These are phyloP conservation scores for Podaxis carcinomalis DNA, from an alignment of 768 basidiomycete genomes.

Conservation along the genomic window DNA sequence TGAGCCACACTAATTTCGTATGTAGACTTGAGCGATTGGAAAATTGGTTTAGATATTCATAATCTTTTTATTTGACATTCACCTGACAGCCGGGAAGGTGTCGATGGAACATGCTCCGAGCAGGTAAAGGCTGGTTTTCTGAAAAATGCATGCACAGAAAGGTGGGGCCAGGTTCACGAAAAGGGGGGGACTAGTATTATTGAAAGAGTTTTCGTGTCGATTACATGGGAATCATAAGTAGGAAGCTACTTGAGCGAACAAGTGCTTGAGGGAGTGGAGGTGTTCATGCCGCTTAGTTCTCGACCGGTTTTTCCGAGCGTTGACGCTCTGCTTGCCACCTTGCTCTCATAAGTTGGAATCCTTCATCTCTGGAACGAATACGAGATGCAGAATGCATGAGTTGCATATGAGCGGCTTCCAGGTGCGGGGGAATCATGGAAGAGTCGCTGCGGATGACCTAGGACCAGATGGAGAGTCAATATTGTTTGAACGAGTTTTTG, in stretches of 20 bases:
- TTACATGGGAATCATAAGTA: not conserved
- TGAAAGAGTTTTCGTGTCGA: not conserved
- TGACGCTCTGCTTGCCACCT: constrained; percentile 69
- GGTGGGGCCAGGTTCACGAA: not conserved
- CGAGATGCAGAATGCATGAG: constrained; percentile 44
- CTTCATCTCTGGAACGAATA: constrained; percentile 63
- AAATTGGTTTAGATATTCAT: not conserved
- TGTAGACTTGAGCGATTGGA: constrained; percentile 6
- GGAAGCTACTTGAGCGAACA: not conserved
- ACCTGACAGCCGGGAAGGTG: not conserved
- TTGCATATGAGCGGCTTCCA: constrained; percentile 62
- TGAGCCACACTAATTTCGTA: constrained; percentile 10
- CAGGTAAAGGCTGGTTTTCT: not conserved
- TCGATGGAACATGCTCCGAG: not conserved
- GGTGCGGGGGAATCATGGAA: constrained; percentile 47
- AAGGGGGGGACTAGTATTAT: not conserved
- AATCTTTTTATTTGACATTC: not conserved
- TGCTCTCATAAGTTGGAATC: constrained; percentile 63
- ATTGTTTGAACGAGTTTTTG: not conserved
- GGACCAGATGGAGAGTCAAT: constrained; percentile 10
- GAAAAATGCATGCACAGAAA: not conserved
- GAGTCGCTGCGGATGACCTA: constrained; percentile 90
- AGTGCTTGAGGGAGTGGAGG: not conserved
- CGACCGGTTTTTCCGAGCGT: constrained; percentile 20
- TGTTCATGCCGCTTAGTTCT: constrained; percentile 6